phyloP scores from a whole-genome alignment of 345 rosid genomes.

The Populus nigra region DNA sequence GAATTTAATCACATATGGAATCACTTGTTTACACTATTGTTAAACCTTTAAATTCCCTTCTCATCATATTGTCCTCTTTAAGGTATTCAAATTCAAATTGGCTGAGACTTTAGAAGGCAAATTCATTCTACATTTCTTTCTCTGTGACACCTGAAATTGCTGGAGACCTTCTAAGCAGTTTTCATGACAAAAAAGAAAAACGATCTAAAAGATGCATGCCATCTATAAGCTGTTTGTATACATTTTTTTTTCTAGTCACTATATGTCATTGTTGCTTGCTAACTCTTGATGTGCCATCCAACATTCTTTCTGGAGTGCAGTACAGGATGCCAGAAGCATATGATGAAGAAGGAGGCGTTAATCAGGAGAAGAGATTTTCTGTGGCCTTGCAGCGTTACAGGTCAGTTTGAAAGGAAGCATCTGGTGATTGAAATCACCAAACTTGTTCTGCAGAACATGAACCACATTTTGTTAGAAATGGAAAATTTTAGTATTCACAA shows the following conservation, averaged over 20 bases:
- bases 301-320: conserved; percentile 41
- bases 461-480: conserved; percentile 16
- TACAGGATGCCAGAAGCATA: conserved; percentile 96
- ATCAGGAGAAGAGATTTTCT: conserved; percentile 92
- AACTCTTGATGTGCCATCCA: conserved; percentile 9
- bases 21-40: too few species aligned
- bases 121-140: too few species aligned
- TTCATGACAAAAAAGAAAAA: too few species aligned
- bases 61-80: too few species aligned
- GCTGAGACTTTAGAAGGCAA: too few species aligned
- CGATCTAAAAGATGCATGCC: background rate
- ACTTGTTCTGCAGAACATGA: conserved; percentile 2
- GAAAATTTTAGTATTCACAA: background rate
- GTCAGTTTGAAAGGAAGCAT: conserved; percentile 33
- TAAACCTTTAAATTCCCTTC: too few species aligned
- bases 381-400: conserved; percentile 86
- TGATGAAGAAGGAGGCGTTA: conserved; percentile 78
- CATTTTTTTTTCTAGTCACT: conserved; percentile 1
- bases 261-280: background rate
- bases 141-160: too few species aligned
- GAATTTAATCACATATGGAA: too few species aligned
- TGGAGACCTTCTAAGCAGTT: too few species aligned
- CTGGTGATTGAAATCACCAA: background rate
- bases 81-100: too few species aligned
- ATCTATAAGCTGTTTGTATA: background rate